phyloP scores from a whole-genome alignment of 306 rosid genomes.

The Myrica gale region DNA sequence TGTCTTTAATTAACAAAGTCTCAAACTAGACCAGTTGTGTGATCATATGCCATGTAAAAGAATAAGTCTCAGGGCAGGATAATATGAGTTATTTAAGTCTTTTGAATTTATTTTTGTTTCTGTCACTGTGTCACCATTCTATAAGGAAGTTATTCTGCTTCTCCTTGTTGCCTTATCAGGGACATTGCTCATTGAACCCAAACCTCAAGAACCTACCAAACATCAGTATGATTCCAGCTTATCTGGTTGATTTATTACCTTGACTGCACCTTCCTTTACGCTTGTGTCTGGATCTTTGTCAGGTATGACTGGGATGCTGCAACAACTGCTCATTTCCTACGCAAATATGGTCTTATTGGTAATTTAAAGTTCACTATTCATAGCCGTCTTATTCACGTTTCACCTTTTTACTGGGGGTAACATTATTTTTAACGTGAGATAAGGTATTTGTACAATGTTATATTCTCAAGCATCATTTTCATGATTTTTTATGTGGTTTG shows the following conservation, averaged over 20 bases:
- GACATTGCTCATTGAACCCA: constrained; percentile 88
- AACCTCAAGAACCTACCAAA: constrained; percentile 97
- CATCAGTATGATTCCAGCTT: constrained; percentile 60
- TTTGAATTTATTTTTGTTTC: not conserved
- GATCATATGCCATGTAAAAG: constrained; percentile 13
- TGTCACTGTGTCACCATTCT: not conserved
- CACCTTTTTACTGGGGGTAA: not conserved
- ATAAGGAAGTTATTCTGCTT: not conserved
- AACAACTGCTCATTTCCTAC: constrained; percentile 81
- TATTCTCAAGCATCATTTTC: not conserved
- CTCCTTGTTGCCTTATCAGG: constrained; percentile 44
- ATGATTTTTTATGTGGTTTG: not conserved
- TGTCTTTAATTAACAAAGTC: constrained; percentile 5
- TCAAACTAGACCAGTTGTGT: constrained; percentile 8
- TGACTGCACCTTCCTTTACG: not conserved
- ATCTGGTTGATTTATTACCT: constrained; percentile 22
- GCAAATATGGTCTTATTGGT: constrained; percentile 81
- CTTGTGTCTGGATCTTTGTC: constrained; percentile 24
- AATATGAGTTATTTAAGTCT: not conserved
- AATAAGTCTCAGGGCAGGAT: not conserved
- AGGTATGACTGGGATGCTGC: constrained; percentile 99
- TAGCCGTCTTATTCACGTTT: constrained; percentile 3
- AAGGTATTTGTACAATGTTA: not conserved
- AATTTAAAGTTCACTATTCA: constrained; percentile 3
- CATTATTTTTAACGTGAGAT: not conserved